phyloP scores from a whole-genome alignment of 208 protist genomes.

The Vickermania ingenoplastis region DNA sequence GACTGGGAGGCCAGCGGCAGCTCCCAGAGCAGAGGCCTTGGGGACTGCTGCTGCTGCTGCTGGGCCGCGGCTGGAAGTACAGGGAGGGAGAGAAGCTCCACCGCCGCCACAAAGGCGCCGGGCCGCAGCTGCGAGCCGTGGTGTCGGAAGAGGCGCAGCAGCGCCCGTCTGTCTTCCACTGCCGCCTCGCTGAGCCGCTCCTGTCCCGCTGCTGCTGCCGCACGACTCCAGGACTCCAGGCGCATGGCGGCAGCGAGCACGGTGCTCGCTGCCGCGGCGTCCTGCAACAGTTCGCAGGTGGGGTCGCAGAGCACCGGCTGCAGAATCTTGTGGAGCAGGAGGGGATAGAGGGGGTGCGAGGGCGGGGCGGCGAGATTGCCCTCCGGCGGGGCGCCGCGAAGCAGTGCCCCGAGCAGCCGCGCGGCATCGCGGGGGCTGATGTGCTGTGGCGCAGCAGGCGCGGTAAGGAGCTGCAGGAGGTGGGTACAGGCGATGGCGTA shows the following conservation, averaged over 20 bases:
- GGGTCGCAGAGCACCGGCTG: conserved; percentile 26
- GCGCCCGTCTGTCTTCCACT: not conserved
- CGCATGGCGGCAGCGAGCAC: conserved; percentile 20
- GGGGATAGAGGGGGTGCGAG: conserved; percentile 48
- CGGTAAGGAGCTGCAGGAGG: not conserved
- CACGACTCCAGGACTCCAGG: conserved; percentile 14
- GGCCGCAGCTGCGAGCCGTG: conserved; percentile 32
- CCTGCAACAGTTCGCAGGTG: conserved; percentile 16
- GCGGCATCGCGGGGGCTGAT: too few species aligned
- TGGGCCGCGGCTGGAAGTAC: not conserved
- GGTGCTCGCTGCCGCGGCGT: conserved; percentile 14
- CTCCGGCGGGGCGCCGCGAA: not conserved
- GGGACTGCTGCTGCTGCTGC: too few species aligned
- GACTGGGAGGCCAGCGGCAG: conserved; percentile 36
- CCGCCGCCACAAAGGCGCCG: conserved; percentile 53
- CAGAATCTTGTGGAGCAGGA: conserved; percentile 42
- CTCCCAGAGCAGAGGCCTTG: conserved; percentile 20
- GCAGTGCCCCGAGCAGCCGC: not conserved
- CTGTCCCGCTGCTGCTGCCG: not conserved
- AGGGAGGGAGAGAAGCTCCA: conserved; percentile 12
- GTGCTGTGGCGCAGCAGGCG: not conserved
- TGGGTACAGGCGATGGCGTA: not conserved
- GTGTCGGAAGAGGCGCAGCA: conserved; percentile 39
- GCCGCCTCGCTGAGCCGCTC: not conserved
- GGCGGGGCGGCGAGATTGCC: not conserved